Evolutionary conservation across 169 alveolate genomes (phyloP).

Genomic region (Cryptosporidium bovis): DNA sequence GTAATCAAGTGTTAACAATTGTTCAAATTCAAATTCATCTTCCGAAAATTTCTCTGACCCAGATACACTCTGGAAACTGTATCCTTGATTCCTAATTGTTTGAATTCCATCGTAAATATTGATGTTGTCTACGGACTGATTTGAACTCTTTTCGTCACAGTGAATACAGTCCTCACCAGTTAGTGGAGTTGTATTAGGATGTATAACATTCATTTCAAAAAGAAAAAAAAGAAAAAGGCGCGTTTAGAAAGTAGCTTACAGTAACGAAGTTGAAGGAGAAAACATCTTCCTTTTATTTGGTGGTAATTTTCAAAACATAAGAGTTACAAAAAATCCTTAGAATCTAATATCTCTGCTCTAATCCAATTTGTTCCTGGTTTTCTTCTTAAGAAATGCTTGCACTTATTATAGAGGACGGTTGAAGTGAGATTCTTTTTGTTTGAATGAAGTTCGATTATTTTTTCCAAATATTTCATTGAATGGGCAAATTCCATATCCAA

Average conservation of each 20-base stretch:
- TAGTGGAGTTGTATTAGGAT: constrained; percentile 42
- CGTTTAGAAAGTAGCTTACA: too few relatives aligned
- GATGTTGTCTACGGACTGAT: too few relatives aligned
- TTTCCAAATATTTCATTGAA: constrained; percentile 21
- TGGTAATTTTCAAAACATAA: too few relatives aligned
- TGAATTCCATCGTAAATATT: too few relatives aligned
- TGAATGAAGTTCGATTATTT: constrained; percentile 22
- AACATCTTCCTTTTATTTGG: too few relatives aligned
- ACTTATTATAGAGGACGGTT: constrained; percentile 6
- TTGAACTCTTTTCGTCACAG: background rate
- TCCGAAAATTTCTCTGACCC: background rate
- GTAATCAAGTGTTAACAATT: constrained; percentile 27
- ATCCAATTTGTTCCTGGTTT: constrained; percentile 30
- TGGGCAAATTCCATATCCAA: constrained; percentile 20
- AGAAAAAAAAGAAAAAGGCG: too few relatives aligned
- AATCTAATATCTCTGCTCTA: constrained; percentile 27
- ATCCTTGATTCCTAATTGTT: too few relatives aligned
- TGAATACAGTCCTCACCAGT: background rate
- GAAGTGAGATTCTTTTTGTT: constrained; percentile 10
- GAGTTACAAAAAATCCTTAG: constrained; percentile 16
- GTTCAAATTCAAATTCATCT: constrained; percentile 45
- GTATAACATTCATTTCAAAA: constrained; percentile 22
- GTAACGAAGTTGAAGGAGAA: too few relatives aligned
- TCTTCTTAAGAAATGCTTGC: constrained; percentile 25
- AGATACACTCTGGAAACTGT: too few relatives aligned